Percentiles rank a stretch among this genome's conserved stretches.
Conservation (phyloP, 495 filamentous ascomycete genomes). For the Hyaloscypha variabilis region DNA sequence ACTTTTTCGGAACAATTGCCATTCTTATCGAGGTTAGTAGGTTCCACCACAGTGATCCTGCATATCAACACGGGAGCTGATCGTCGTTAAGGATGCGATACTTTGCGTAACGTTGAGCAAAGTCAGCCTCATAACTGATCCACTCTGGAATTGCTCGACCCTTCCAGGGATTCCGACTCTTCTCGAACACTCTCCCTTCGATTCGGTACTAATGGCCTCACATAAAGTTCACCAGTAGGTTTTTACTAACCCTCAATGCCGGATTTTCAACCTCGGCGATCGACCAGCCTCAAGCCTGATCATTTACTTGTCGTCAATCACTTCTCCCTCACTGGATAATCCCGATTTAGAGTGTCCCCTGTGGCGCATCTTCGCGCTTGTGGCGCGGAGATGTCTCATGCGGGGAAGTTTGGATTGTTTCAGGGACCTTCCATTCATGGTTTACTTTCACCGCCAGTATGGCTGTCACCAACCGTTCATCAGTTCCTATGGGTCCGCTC, state of each 20-base stretch:
- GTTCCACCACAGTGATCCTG: neutral
- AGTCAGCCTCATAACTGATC: too few species aligned
- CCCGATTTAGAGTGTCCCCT: slow-evolving; percentile 5
- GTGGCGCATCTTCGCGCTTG: neutral
- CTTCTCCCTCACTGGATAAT: neutral
- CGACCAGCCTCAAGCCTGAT: neutral
- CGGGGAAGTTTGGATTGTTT: neutral
- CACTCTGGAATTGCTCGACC: too few species aligned
- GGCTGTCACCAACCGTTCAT: neutral
- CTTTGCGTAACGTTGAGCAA: too few species aligned
- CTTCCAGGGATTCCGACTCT: too few species aligned
- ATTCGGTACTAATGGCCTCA: neutral
- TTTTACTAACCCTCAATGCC: neutral
- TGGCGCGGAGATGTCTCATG: neutral
- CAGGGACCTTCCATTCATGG: neutral
- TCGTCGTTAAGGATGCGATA: too few species aligned
- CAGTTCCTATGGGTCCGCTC: neutral
- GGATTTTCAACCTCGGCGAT: slow-evolving; percentile 1
- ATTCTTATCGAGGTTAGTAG: neutral
- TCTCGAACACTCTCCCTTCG: neutral
- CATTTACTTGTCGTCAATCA: neutral
- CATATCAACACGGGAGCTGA: neutral
- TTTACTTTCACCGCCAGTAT: neutral
- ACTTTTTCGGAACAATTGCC: neutral
- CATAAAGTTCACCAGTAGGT: neutral